A percentile compares a stretch with the other conserved stretches of the same genome.
These are phyloP conservation scores for Amaranthus hypochondriacus DNA, from an alignment of 148 eudicot genomes.

Conservation along the genomic window DNA sequence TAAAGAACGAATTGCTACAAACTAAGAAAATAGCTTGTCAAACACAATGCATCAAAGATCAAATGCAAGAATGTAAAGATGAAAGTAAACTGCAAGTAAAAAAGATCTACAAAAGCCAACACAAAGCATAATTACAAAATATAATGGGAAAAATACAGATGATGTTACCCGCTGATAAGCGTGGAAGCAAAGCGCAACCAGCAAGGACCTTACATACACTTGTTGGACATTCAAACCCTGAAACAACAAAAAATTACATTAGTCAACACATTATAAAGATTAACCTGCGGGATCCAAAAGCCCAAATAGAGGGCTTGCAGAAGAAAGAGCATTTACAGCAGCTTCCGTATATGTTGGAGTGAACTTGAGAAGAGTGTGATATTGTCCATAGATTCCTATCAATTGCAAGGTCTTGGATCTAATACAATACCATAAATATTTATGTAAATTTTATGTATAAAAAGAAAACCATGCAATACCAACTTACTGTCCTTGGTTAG, in stretches of 20 bases:
- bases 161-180: constrained; percentile 72
- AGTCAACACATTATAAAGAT: constrained; percentile 4
- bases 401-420: not conserved
- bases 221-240: constrained; percentile 76
- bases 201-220: constrained; percentile 56
- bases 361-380: constrained; percentile 84
- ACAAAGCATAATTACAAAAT: not conserved
- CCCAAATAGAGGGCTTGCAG: not conserved
- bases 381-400: constrained; percentile 91
- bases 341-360: constrained; percentile 74
- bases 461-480: too few relatives aligned
- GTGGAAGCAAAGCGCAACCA: constrained; percentile 95
- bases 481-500: too few relatives aligned
- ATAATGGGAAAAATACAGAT: not conserved
- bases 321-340: constrained; percentile 53
- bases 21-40: too few relatives aligned
- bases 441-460: too few relatives aligned
- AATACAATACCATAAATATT: too few relatives aligned
- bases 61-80: too few relatives aligned
- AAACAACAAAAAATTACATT: constrained; percentile 13
- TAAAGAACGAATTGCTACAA: too few relatives aligned
- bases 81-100: not conserved
- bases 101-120: not conserved
- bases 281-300: not conserved
- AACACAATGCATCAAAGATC: too few relatives aligned